A percentile compares a stretch with the other conserved stretches of the same genome.
Conservation (phyloP, 129 eudicot genomes). For the Deinandra increscens region DNA sequence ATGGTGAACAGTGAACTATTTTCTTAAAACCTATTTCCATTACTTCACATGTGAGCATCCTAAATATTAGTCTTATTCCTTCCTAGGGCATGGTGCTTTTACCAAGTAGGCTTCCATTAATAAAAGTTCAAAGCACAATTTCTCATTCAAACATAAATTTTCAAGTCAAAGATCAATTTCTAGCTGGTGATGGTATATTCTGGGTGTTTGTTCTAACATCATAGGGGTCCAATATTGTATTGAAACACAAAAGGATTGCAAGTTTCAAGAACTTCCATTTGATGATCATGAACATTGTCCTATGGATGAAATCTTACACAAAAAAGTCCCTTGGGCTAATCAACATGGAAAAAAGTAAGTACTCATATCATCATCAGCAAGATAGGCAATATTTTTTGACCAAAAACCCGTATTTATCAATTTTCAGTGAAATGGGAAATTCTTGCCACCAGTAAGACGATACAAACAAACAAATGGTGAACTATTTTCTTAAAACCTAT, state of each 20-base stretch:
- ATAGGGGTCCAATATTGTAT: constrained; percentile 3
- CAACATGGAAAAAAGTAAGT: not conserved
- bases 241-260: not conserved
- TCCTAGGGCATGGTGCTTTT: not conserved
- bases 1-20: constrained; percentile 7
- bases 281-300: not conserved
- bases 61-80: not conserved
- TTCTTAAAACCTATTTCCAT: not conserved
- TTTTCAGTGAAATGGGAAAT: not conserved
- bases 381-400: constrained; percentile 3
- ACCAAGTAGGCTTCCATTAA: constrained; percentile 3
- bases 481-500: constrained; percentile 4
- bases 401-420: constrained; percentile 12
- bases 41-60: constrained; percentile 16
- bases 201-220: not conserved
- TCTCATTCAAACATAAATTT: not conserved
- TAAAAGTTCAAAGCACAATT: not conserved
- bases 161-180: not conserved
- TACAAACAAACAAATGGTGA: constrained; percentile 1
- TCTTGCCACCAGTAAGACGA: constrained; percentile 10
- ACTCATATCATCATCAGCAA: not conserved
- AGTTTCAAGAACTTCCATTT: not conserved
- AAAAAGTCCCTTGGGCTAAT: not conserved
- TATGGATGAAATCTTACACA: constrained; percentile 2
- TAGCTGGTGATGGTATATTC: not conserved